These are phyloP conservation scores for Phaeolepiota aurea DNA, from an alignment of 768 basidiomycete species.

Conservation along the genomic window DNA sequence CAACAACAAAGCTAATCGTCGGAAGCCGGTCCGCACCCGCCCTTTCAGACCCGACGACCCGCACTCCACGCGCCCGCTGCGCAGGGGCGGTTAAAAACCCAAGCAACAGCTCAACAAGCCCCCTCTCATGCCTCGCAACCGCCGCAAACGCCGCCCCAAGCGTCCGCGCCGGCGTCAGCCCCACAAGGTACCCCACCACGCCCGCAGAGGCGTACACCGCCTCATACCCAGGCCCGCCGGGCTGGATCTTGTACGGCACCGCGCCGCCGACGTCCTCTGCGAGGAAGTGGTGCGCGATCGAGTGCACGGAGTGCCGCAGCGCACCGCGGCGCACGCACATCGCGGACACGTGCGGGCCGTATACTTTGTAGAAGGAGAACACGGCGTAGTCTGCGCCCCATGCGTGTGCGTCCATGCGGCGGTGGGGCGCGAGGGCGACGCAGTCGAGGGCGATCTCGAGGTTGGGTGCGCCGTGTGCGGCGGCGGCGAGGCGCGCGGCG, in stretches of 20 bases:
- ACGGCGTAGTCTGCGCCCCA: constrained; percentile 75
- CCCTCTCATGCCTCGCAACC: constrained; percentile 56
- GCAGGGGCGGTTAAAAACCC: constrained; percentile 41
- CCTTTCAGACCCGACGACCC: constrained; percentile 56
- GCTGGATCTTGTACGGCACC: constrained; percentile 55
- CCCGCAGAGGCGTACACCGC: constrained; percentile 52
- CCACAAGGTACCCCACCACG: constrained; percentile 54
- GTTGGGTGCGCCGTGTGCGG: constrained; percentile 43
- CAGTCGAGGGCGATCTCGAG: constrained; percentile 69
- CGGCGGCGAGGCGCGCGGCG: constrained; percentile 42
- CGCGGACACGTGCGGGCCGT: constrained; percentile 64
- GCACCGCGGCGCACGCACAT: constrained; percentile 48
- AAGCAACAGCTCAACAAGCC: constrained; percentile 45
- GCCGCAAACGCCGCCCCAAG: constrained; percentile 45
- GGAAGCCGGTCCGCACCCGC: constrained; percentile 41
- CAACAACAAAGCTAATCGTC: constrained; percentile 66
- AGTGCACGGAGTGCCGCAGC: constrained; percentile 42
- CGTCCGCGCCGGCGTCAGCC: constrained; percentile 40
- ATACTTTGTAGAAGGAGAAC: constrained; percentile 77
- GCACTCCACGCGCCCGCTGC: constrained; percentile 50
- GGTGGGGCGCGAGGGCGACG: constrained; percentile 73
- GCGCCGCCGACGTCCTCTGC: constrained; percentile 18
- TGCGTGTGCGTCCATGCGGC: constrained; percentile 58
- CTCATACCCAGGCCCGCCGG: constrained; percentile 73
- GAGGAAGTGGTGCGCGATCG: constrained; percentile 69